Conservation (phyloP, 2,329 filamentous ascomycete genomes). For the Aspergillus chevalieri region DNA sequence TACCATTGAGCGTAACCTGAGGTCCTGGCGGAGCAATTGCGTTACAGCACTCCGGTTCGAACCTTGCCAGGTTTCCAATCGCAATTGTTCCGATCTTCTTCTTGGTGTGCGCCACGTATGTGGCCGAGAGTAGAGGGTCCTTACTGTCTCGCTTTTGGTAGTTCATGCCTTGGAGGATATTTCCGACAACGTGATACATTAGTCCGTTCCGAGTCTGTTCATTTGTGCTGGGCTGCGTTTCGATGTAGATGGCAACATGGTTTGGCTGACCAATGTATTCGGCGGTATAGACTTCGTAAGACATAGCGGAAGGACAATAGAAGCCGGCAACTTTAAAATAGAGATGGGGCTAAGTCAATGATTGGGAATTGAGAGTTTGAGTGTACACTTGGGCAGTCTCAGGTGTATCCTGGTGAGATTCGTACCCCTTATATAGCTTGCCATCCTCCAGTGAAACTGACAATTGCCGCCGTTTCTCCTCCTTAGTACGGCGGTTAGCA, state of each 20-base stretch:
- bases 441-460: background rate
- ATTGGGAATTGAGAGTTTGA: background rate
- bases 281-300: constrained; percentile 10
- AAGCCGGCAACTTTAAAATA: background rate
- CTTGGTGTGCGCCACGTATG: constrained; percentile 8
- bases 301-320: constrained; percentile 3
- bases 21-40: constrained; percentile 7
- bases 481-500: background rate
- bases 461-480: background rate
- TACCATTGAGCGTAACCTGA: constrained; percentile 8
- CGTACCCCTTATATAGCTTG: background rate
- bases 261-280: constrained; percentile 11
- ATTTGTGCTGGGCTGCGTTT: constrained; percentile 7
- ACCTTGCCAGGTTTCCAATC: constrained; percentile 6
- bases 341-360: background rate
- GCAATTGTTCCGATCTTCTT: constrained; percentile 12
- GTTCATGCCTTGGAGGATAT: constrained; percentile 12
- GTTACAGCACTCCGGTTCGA: constrained; percentile 9
- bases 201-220: background rate
- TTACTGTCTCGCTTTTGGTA: constrained; percentile 6
- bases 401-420: background rate
- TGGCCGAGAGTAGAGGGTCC: constrained; percentile 5
- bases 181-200: constrained; percentile 14
- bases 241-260: constrained; percentile 14
- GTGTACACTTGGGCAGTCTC: background rate